A percentile compares a stretch with the other conserved stretches of the same genome.
phyloP scores from a whole-genome alignment of 257 asterid species.

The Scutellaria barbata region DNA sequence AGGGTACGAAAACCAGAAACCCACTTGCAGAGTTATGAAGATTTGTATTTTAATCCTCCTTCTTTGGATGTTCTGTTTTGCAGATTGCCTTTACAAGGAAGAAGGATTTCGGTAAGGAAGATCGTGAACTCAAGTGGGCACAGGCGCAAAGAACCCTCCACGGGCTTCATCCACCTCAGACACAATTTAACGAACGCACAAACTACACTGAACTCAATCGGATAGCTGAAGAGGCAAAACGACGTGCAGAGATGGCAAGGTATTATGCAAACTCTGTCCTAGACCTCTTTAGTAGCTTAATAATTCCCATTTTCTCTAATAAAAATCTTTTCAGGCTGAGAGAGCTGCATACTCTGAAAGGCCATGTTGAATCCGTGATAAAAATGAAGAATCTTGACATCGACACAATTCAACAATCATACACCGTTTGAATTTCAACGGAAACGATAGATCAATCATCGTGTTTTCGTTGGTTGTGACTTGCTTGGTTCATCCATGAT shows the following conservation, averaged over 20 bases:
- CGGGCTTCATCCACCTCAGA: slow-evolving; percentile 67
- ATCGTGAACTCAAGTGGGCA: slow-evolving; percentile 69
- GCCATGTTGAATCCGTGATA: slow-evolving; percentile 65
- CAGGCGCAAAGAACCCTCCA: slow-evolving; percentile 71
- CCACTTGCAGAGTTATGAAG: not conserved
- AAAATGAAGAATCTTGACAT: slow-evolving; percentile 76
- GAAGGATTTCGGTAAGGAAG: slow-evolving; percentile 75
- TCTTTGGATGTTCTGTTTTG: not conserved
- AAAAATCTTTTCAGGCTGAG: slow-evolving; percentile 46
- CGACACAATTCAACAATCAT: slow-evolving; percentile 67
- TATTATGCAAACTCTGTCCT: slow-evolving; percentile 27
- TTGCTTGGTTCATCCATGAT: slow-evolving; percentile 4
- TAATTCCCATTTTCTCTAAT: not conserved
- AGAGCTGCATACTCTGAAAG: slow-evolving; percentile 65
- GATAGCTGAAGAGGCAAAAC: slow-evolving; percentile 67
- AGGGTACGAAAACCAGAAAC: slow-evolving; percentile 44
- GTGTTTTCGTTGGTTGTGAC: slow-evolving; percentile 1
- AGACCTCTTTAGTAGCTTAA: not conserved
- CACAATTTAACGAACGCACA: slow-evolving; percentile 40
- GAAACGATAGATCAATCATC: not conserved
- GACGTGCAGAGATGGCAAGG: slow-evolving; percentile 82
- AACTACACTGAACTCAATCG: slow-evolving; percentile 58
- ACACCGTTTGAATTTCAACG: slow-evolving; percentile 57
- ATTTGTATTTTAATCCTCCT: not conserved
- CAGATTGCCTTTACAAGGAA: slow-evolving; percentile 72